Base-by-base conservation (phyloP, 371 early-diverging fungal genomes). In the Mucor saturninus region DNA sequence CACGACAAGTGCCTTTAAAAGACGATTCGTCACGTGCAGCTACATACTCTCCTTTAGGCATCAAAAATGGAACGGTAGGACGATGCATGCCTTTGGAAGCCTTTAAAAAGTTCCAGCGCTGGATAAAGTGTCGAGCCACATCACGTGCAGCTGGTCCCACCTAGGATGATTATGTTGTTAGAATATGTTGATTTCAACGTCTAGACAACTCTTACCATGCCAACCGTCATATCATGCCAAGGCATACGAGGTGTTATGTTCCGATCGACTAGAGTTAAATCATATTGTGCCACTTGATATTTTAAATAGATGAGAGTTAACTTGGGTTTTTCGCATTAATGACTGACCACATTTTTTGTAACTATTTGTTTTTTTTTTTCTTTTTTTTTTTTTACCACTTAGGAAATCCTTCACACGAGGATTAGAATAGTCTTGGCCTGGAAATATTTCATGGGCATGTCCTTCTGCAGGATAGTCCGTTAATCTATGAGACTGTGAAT, bases 101-200 rank as follows among this genome's bases (percentile, higher is more conserved):
- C 62, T 92, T 94, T 43, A 92, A 75, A 68, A 91, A 92, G 65
- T 96, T 95, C 96, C 97, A 98, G 42, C 96, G 83, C 69, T 95
- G 88, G 21, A 95, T 89, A 73, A 97, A 98, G 68, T 95, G 97
- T n/a, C 93, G 84, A 1, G 93, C 90, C 10, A 95, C 80, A 68
- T 96, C 97, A 11, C 89, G 81, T 1, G 93, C 94, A 26, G 90
- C 81, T 54, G 83, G 87, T 3, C 94, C 95, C 3, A 86, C 76
- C 79, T 79, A 61, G 28, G 46, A 13, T 9, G 10, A 15, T 9
- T 35, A 14, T 10, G 54, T 58, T 5, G 31, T 1, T 57, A 6
- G 39, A n/a, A 71, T 57, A 62, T 9, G 43, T 21, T 21, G 21
- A 21, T 21, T 21, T 21, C 1, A 21, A 21, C 21, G 21, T 21